phyloP scores from a whole-genome alignment of 2,329 filamentous ascomycete genomes.

The Aphanoascus verrucosus region DNA sequence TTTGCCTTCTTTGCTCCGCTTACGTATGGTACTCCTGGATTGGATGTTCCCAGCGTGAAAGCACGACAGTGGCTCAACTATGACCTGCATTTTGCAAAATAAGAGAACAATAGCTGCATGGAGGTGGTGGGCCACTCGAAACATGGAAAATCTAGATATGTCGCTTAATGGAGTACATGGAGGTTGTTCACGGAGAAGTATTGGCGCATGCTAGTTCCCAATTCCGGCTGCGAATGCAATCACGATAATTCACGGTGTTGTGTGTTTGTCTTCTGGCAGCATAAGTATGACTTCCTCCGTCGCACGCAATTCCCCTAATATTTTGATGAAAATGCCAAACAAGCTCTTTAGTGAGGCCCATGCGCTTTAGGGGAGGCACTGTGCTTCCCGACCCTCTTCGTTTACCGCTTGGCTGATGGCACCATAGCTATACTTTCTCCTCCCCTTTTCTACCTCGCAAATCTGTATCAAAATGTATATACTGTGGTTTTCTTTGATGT shows the following conservation, averaged over 20 bases:
- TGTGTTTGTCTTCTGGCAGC: too few relatives aligned
- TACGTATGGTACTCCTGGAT: conserved; percentile 87
- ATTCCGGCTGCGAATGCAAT: neutral
- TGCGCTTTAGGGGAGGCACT: too few relatives aligned
- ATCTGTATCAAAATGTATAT: neutral
- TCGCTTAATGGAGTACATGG: too few relatives aligned
- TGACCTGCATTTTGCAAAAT: conserved; percentile 98
- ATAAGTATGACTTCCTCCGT: too few relatives aligned
- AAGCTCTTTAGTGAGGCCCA: too few relatives aligned
- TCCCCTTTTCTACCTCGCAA: neutral
- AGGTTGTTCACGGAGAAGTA: too few relatives aligned
- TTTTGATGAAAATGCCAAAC: too few relatives aligned
- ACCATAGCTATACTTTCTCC: neutral
- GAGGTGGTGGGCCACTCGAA: neutral
- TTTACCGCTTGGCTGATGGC: neutral
- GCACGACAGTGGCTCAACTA: conserved; percentile 93
- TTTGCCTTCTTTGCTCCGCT: conserved; percentile 93
- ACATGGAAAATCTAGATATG: neutral
- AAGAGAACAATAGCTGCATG: conserved; percentile 25
- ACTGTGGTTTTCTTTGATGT: neutral
- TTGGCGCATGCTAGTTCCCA: too few relatives aligned
- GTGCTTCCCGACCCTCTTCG: neutral
- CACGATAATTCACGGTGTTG: neutral
- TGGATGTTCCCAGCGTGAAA: conserved; percentile 66
- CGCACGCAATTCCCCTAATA: too few relatives aligned